These are phyloP conservation scores for Sparassis latifolia DNA, from an alignment of 1,284 basidiomycete genomes.

Conservation along the genomic window DNA sequence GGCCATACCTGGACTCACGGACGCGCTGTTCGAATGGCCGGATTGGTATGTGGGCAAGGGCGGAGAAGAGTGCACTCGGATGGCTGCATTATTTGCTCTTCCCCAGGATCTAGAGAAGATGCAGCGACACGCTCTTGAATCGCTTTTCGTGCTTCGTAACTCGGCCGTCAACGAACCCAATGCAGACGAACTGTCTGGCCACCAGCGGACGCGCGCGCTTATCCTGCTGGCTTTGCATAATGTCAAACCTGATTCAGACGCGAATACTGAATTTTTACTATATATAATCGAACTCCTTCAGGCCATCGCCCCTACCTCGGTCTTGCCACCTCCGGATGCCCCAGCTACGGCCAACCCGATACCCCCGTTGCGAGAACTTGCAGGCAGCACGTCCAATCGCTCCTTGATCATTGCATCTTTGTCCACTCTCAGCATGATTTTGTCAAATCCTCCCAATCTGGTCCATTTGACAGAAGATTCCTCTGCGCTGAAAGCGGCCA, in stretches of 20 bases:
- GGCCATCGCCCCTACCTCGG: slow-evolving; percentile 22
- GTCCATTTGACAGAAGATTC: slow-evolving; percentile 46
- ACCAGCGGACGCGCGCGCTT: slow-evolving; percentile 53
- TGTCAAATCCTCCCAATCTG: slow-evolving; percentile 55
- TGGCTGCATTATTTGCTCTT: slow-evolving; percentile 46
- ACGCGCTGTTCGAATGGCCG: slow-evolving; percentile 77
- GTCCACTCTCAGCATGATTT: slow-evolving; percentile 49
- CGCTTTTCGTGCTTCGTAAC: slow-evolving; percentile 72
- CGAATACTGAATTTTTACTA: slow-evolving; percentile 62
- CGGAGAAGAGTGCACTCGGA: slow-evolving; percentile 34
- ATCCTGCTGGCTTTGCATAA: slow-evolving; percentile 52
- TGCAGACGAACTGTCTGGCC: slow-evolving; percentile 48
- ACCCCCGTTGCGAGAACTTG: slow-evolving; percentile 34
- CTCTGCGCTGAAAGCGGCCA: slow-evolving; percentile 50
- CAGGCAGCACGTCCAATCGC: slow-evolving; percentile 56
- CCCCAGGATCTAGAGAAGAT: slow-evolving; percentile 43
- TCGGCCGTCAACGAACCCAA: slow-evolving; percentile 64
- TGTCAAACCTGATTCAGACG: slow-evolving; percentile 49
- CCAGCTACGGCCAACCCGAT: slow-evolving; percentile 24
- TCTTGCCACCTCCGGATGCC: slow-evolving; percentile 23
- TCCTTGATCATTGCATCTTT: slow-evolving; percentile 64
- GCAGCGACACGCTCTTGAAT: slow-evolving; percentile 65
- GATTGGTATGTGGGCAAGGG: slow-evolving; percentile 65
- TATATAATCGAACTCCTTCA: slow-evolving; percentile 61
- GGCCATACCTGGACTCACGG: slow-evolving; percentile 66